Conservation (phyloP, 208 protist genomes). For the Novymonas esmeraldas region DNA sequence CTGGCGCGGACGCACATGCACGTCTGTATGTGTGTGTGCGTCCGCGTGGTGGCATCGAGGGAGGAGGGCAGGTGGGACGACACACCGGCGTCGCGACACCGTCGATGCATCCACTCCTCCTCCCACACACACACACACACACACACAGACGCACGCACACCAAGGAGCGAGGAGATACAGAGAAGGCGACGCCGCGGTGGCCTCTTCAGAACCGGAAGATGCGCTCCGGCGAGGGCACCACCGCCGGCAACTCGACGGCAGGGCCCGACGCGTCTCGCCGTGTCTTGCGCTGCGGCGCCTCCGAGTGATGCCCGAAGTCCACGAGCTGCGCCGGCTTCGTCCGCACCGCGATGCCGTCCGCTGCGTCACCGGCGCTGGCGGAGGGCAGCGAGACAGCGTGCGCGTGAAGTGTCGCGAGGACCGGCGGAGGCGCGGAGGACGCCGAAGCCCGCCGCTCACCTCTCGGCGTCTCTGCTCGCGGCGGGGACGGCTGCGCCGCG, state of each 20-base stretch:
- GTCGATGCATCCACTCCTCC: neutral
- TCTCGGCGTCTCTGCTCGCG: too few relatives aligned
- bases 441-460: too few relatives aligned
- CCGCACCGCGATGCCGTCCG: conserved; percentile 20
- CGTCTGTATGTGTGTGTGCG: too few relatives aligned
- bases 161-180: neutral
- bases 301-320: conserved; percentile 26
- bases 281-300: conserved; percentile 10
- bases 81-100: too few relatives aligned
- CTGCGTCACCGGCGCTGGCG: neutral
- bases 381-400: neutral
- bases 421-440: neutral
- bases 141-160: neutral
- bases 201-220: conserved; percentile 10
- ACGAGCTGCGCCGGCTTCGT: conserved; percentile 25
- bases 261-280: neutral
- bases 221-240: conserved; percentile 20
- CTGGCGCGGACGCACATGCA: too few relatives aligned
- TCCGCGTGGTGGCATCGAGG: too few relatives aligned
- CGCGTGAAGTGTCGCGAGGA: neutral
- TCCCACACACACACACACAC: neutral
- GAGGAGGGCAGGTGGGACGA: too few relatives aligned
- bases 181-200: neutral
- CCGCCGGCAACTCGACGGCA: conserved; percentile 10
- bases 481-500: neutral